Evolutionary conservation across 1,139 yeast species (phyloP), one percentile per base, ranked within the genome.

Genomic region (Wickerhamomyces sp.): DNA sequence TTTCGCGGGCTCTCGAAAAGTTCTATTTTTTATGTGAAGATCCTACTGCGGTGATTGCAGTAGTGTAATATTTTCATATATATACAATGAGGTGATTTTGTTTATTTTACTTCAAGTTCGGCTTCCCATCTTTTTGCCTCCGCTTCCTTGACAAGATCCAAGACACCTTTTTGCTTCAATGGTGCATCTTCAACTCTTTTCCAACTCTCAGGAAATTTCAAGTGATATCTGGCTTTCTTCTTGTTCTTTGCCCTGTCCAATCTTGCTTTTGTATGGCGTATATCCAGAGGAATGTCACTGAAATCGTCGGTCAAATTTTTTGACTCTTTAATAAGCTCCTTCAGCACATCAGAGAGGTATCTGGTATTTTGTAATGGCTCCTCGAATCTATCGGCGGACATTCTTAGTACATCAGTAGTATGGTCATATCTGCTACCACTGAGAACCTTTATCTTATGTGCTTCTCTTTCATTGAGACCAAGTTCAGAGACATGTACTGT

Each of bases 321-420:
- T n/a, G 95, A 67, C 49, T 78, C 89, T 15, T 56, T 56, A 24
- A 89, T 51, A 38, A 91, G 66, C 39, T 68, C 70, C 44, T 72
- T 70, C 46, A 88, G 66, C 22, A 79, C 70, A 37, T 78, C 82
- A 24, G 80, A 78, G 43, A 86, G 62, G 59, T 72, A 79, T 44
- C 83, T 73, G 35, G 89, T 86, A 61, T 91, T 91, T 61, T 91
- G 96, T 2, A 94, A 75, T 31, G 95, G 81, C 49, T 86, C 86
- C 10, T 77, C 68, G 57, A 72, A 85, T 49, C 72, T 73, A 32
- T 73, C 77, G 23, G 77, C 63, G 18, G 85, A 69, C 59, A 88
- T 74, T 46, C 70, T 73, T 51, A 91, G 70, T 14, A 59, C 56
- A 49, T 82, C 78, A 2, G 71, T 70, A 28, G 63, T 64, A 45